These are phyloP conservation scores for Dactylellina cionopaga DNA, from an alignment of 2,329 filamentous ascomycete species.

Conservation along the genomic window DNA sequence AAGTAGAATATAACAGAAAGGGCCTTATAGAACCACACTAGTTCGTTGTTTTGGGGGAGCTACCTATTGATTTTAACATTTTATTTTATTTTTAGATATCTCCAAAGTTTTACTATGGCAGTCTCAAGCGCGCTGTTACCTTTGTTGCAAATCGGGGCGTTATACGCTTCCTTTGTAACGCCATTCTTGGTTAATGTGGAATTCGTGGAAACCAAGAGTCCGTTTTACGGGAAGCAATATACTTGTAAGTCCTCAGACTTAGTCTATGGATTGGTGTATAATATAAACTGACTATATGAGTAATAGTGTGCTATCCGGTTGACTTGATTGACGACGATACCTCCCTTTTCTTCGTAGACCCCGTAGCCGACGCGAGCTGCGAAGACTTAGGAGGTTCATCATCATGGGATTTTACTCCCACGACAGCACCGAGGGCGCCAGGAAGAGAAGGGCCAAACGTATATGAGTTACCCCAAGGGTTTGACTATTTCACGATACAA, in stretches of 20 bases:
- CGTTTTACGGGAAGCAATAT: not conserved
- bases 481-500: conserved; percentile 1
- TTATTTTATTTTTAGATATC: too few relatives aligned
- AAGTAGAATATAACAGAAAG: too few relatives aligned
- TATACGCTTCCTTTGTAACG: not conserved
- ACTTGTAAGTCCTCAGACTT: not conserved
- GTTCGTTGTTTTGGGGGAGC: too few relatives aligned
- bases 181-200: not conserved
- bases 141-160: not conserved
- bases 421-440: not conserved
- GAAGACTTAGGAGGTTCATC: conserved; percentile 5
- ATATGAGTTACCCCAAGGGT: not conserved
- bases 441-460: not conserved
- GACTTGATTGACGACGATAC: not conserved
- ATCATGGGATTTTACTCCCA: not conserved
- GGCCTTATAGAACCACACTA: too few relatives aligned
- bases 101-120: too few relatives aligned
- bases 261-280: not conserved
- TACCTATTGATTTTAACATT: too few relatives aligned
- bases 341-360: conserved; percentile 6
- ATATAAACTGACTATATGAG: not conserved
- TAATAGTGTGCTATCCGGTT: not conserved
- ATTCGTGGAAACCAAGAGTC: not conserved
- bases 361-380: not conserved
- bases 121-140: too few relatives aligned